Evolutionary conservation across 2,329 filamentous ascomycete genomes (phyloP).

Genomic region (Nemania serpens): DNA sequence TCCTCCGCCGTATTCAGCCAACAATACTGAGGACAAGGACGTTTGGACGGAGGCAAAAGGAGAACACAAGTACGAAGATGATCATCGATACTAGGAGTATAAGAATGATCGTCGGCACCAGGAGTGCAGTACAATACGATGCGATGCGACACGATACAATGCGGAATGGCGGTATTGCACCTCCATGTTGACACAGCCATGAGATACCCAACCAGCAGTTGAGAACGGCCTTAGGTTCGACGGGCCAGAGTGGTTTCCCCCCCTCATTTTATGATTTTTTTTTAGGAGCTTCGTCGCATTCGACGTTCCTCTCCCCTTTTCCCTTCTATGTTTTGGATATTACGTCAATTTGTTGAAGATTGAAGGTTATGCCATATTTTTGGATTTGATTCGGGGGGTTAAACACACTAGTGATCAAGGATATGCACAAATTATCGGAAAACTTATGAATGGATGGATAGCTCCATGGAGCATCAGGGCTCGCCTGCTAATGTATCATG

Average conservation of each 20-base stretch:
- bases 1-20: too few relatives aligned
- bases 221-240: constrained; percentile 8
- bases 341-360: not conserved
- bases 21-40: not conserved
- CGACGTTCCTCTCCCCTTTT: not conserved
- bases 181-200: constrained; percentile 12
- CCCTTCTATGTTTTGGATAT: not conserved
- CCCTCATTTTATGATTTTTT: too few relatives aligned
- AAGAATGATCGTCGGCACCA: too few relatives aligned
- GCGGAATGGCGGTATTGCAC: constrained; percentile 5
- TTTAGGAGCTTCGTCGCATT: not conserved
- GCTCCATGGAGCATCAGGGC: too few relatives aligned
- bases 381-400: not conserved
- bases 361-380: not conserved
- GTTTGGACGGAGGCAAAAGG: not conserved
- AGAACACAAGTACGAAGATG: not conserved
- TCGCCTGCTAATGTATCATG: too few relatives aligned
- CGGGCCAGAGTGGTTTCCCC: not conserved
- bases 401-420: too few relatives aligned
- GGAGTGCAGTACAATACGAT: not conserved
- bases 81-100: not conserved
- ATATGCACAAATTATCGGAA: too few relatives aligned
- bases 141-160: not conserved
- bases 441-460: too few relatives aligned
- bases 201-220: constrained; percentile 19